A percentile compares a stretch with the other conserved stretches of the same genome.
Evolutionary conservation across 441 rosid species (phyloP).

Genomic region (Francoa sonchifolia): DNA sequence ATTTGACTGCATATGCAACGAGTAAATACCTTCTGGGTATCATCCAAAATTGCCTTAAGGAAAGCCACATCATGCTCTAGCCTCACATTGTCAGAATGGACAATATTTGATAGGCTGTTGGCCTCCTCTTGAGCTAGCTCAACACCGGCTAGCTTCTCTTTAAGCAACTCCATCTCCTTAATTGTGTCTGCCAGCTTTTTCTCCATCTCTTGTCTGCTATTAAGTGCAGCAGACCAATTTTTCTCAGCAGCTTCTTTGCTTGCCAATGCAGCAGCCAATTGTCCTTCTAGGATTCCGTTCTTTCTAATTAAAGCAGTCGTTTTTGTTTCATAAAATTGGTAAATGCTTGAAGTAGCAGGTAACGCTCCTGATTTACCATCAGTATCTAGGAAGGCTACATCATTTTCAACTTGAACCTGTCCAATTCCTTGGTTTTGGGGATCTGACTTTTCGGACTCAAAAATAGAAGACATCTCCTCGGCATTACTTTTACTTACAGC

Average conservation of each 20-base stretch:
- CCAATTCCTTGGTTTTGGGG: slow-evolving; percentile 28
- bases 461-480: slow-evolving; percentile 34
- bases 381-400: slow-evolving; percentile 30
- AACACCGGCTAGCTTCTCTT: slow-evolving; percentile 65
- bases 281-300: slow-evolving; percentile 69
- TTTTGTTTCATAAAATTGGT: slow-evolving; percentile 60
- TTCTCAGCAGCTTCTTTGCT: slow-evolving; percentile 71
- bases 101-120: slow-evolving; percentile 66
- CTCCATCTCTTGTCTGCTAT: slow-evolving; percentile 78
- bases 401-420: slow-evolving; percentile 27
- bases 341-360: slow-evolving; percentile 45
- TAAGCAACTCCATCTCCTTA: slow-evolving; percentile 78
- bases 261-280: slow-evolving; percentile 54
- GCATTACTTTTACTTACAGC: slow-evolving; percentile 32
- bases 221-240: slow-evolving; percentile 46
- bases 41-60: slow-evolving; percentile 87
- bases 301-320: slow-evolving; percentile 56
- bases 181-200: slow-evolving; percentile 42
- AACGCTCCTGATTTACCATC: slow-evolving; percentile 31
- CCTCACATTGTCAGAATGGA: slow-evolving; percentile 90
- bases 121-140: slow-evolving; percentile 91
- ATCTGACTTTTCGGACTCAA: slow-evolving; percentile 29
- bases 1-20: background rate
- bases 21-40: slow-evolving; percentile 88
- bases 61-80: slow-evolving; percentile 97